Evolutionary conservation across 768 basidiomycete species (phyloP), one percentile per base, ranked within the genome.

Genomic region (Mycena indigotica): DNA sequence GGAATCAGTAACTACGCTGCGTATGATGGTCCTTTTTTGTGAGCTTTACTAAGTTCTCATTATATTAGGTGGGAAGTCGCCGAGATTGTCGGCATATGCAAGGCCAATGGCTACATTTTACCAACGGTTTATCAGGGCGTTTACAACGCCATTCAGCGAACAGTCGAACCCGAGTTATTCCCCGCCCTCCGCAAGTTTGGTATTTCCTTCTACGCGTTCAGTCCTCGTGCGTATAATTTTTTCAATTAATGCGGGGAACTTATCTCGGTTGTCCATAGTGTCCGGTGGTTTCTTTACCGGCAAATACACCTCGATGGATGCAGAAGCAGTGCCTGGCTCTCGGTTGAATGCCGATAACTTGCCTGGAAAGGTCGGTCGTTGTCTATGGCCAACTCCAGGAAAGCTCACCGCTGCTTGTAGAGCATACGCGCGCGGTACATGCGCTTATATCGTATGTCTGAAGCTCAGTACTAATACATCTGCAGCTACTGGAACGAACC

Each of bases 221-320:
- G 80, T 58, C 82, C 83, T 48, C 72, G 82, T 80, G 41, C 48
- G 79, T 67, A 13, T 49, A 4, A 5, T 49, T 32, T 12, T 48
- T 44, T 17, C 26, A 17, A 13, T 44, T 24, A 21, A n/a, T n/a
- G 45, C 23, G 8, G n/a, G 48, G 39, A 39, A 45, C 39, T 24
- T 19, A 35, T 35, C 8, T 17, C 32, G 10, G 32, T 35, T 35
- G 32, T 8, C 10, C 8, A 35, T 57, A 84, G 82, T 86, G 51
- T 83, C 75, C 2, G 84, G 83, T 3, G 84, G 84, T 0, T 77
- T 84, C 57, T 81, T 86, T 58, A 82, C 84, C 0, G 84, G 83
- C 0, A 79, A 83, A 57, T 75, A 85, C 52, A 64, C 64, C 4
- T 75, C 74, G 0, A 53, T 70, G 4, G 72, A 79, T 4, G 76